Evolutionary conservation across 2,329 filamentous ascomycete genomes (phyloP), one percentile per base, ranked within the genome.

Genomic region (Lachnellula arida): DNA sequence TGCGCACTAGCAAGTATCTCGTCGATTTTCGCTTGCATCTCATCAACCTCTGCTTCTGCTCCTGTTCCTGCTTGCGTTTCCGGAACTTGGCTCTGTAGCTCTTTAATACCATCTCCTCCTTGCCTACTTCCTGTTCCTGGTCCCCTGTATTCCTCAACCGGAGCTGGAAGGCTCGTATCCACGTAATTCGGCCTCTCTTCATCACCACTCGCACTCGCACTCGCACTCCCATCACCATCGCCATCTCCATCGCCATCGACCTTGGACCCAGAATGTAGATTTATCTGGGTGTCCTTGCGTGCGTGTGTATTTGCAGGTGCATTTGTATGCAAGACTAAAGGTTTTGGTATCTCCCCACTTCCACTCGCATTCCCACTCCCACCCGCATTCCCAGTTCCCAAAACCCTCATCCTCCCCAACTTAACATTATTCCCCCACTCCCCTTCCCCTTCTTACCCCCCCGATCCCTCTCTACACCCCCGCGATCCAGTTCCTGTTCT

Each of bases 371-470:
- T 8, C 4, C 57, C 2, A 19, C n/a, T n/a, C n/a, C n/a, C n/a
- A n/a, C n/a, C n/a, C n/a, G n/a, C n/a, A n/a, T n/a, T n/a, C n/a
- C n/a, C 46, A 37, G 53, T 40, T 6, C 66, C 67, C 43, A 69
- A 51, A 5, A 57, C 56, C 46, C 68, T 63, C 35, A 47, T 48
- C 42, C 62, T 67, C 17, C 68, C 68, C 12, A 71, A 61, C 51
- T 62, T 69, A 50, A 62, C 67, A 54, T 51, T 57, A 59, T 60
- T 65, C 19, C 70, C 65, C 68, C 68, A 62, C 67, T 68, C 6
- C 64, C 67, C 25, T 65, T 62, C 5, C 67, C 68, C 40, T 67
- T 70, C 59, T 65, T 70, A 0, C 68, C 68, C 49, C 68, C 68
- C 19, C 61, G 61, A 55, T 70, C 65, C 2, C n/a, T n/a, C n/a